Conservation (phyloP, 805 yeast species). For the Middelhovenomyces tepae region DNA sequence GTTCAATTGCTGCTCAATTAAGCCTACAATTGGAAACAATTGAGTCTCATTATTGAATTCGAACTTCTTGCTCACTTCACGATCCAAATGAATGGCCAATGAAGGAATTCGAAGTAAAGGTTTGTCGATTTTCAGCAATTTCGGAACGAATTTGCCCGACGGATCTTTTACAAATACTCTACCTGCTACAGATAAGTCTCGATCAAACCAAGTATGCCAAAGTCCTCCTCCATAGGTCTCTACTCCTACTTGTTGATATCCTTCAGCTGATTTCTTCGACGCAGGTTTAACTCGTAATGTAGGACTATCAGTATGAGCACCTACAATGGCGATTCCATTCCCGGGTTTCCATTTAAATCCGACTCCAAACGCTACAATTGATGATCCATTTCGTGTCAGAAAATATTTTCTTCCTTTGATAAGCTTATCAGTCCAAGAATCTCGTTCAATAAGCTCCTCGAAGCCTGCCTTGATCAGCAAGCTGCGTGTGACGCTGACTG, state of each 20-base stretch:
- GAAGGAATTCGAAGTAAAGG: constrained; percentile 91
- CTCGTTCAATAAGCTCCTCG: constrained; percentile 60
- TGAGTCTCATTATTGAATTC: constrained; percentile 88
- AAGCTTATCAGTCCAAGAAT: constrained; percentile 54
- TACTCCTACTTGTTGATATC: constrained; percentile 83
- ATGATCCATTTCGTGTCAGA: constrained; percentile 84
- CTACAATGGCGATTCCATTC: constrained; percentile 78
- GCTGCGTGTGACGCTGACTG: constrained; percentile 58
- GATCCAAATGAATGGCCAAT: constrained; percentile 81
- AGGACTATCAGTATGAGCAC: constrained; percentile 96
- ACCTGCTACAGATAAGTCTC: constrained; percentile 88
- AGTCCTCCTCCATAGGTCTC: constrained; percentile 94
- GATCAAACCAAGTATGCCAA: constrained; percentile 96
- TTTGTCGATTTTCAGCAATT: constrained; percentile 66
- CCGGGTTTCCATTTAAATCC: constrained; percentile 70
- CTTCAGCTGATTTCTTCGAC: constrained; percentile 59
- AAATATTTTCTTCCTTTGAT: constrained; percentile 58
- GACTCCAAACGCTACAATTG: constrained; percentile 77
- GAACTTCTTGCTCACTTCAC: constrained; percentile 59
- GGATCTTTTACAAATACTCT: constrained; percentile 61
- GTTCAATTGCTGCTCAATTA: constrained; percentile 33
- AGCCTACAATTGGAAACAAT: constrained; percentile 77
- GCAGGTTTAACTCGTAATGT: constrained; percentile 84
- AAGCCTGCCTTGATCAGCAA: constrained; percentile 57
- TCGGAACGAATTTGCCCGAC: constrained; percentile 46